Base-by-base conservation (phyloP, 345 rosid genomes). In the Populus euphratica region DNA sequence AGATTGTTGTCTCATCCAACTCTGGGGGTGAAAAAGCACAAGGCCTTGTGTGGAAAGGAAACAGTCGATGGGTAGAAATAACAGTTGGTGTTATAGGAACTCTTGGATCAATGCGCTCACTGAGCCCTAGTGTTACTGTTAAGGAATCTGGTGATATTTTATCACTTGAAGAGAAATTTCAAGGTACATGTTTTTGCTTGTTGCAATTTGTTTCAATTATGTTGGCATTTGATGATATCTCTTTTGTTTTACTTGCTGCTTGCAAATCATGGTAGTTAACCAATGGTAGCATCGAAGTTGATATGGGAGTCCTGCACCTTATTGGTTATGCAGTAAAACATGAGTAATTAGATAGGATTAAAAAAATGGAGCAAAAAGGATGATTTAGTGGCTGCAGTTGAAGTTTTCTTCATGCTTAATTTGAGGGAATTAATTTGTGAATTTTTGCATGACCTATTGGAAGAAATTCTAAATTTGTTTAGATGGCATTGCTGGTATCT, bases 91-190 rank as follows among this genome's bases (percentile, higher is more conserved):
- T 95, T 31, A 75, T 91, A 8, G 98, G 98, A 63, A 87, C 85
- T 73, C 78, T 69, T 71, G 97, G 98, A 80, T 87, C 85, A 16
- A 93, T 95, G 96, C 94, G 78, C 80, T 91, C 98, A 3, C 77
- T 95, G 73, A 91, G 87, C 84, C 97, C 98, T 61, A 95, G 99
- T 82, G 80, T 93, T 69, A 93, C 97, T 50, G 94, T 95, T 77
- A 95, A 95, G 82, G 99, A 93, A 91, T 77, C 87, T 67, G 98
- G 99, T 21, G 98, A 88, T 78, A 95, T 95, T 78, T 83, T 93
- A 78, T 91, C 99, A 52, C 98, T 95, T 49, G 98, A 95, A 78
- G 98, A 95, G 85, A 95, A 95, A 86, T 95, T 95, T 82, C 99
- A 94, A 89, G 98, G 98, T 92, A 76, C 41, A 35, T 47, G 33